Evolutionary conservation across 75 land plant species (phyloP), one percentile per base, ranked within the genome.

Genomic region (Gnetum montanum): DNA sequence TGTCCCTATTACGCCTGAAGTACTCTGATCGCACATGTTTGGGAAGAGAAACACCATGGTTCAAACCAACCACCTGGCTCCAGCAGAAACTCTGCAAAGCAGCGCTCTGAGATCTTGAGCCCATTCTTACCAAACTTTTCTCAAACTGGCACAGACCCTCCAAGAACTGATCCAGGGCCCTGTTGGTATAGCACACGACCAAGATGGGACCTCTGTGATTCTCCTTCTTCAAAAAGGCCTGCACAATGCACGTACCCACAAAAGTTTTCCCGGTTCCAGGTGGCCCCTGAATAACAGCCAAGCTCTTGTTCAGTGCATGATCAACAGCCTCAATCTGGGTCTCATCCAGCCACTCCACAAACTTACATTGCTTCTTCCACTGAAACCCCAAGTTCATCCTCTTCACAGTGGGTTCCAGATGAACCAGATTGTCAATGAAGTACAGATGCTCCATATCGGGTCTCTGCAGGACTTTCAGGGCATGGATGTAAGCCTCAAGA

Each of bases 241-340:
- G 34, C 0, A 64, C 66, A 27, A 64, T 57, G 12, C 25, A 46
- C 11, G 43, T 33, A 12, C 66, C 66, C 3, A 62, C 19, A 63
- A 58, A 64, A 8, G 66, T 64, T 30, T 64, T 64, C 25, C 67
- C 67, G 6, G 65, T 64, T 4, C 67, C 64, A 40, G 67, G 67
- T 8, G 67, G 67, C 2, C 67, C 67, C 44, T 64, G 67, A 43
- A 64, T 64, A 24, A 64, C 24, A 8, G 65, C 63, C 45, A 64
- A 0, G 20, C 13, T 59, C 23, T 64, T 58, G 23, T 30, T 59
- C 22, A 64, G 31, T 8, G 41, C 67, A 11, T 64, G 65, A 38
- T 58, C 41, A 23, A 64, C 11, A 7, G 65, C 67, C 0, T 8
- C 34, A 20, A 27, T 12, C 48, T 64, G 67, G 45, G 31, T 59